Conservation (phyloP, 805 yeast species). For the Ogataea polymorpha region DNA sequence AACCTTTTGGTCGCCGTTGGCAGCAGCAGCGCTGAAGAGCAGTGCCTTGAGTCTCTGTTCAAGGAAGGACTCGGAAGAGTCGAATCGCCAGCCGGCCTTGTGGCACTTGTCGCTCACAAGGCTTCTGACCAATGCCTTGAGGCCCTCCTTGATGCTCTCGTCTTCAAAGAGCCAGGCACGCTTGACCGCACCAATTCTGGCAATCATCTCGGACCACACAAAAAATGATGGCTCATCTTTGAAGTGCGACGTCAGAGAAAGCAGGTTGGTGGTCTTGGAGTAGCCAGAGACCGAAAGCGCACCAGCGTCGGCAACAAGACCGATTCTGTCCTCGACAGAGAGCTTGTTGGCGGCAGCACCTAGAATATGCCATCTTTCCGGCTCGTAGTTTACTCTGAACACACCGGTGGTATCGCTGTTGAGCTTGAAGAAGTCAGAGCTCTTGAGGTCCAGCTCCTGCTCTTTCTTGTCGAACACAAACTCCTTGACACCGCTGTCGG, state of each 20-base stretch:
- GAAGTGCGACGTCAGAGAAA: conserved; percentile 42
- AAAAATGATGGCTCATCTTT: conserved; percentile 41
- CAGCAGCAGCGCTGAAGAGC: conserved; percentile 42
- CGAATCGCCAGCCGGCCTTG: conserved; percentile 77
- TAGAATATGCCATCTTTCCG: conserved; percentile 36
- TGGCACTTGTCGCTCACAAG: conserved; percentile 27
- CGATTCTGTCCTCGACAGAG: conserved; percentile 50
- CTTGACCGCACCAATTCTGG: conserved; percentile 36
- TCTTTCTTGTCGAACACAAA: conserved; percentile 28
- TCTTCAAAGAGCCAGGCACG: conserved; percentile 40
- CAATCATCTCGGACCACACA: conserved; percentile 57
- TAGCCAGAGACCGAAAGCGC: conserved; percentile 49
- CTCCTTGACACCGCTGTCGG: conserved; percentile 29
- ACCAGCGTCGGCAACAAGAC: conserved; percentile 54
- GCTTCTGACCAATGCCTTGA: conserved; percentile 33
- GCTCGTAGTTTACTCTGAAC: conserved; percentile 50
- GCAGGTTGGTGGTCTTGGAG: conserved; percentile 41
- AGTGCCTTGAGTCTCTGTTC: conserved; percentile 39
- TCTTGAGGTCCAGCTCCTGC: conserved; percentile 14
- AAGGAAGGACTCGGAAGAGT: conserved; percentile 63
- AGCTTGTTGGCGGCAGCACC: conserved; percentile 38
- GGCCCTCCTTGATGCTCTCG: conserved; percentile 29
- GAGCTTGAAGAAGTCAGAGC: conserved; percentile 41
- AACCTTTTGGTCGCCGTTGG: conserved; percentile 39
- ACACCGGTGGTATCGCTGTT: conserved; percentile 53